phyloP scores from a whole-genome alignment of 2,329 filamentous ascomycete species.

The Fusarium kyushuense region DNA sequence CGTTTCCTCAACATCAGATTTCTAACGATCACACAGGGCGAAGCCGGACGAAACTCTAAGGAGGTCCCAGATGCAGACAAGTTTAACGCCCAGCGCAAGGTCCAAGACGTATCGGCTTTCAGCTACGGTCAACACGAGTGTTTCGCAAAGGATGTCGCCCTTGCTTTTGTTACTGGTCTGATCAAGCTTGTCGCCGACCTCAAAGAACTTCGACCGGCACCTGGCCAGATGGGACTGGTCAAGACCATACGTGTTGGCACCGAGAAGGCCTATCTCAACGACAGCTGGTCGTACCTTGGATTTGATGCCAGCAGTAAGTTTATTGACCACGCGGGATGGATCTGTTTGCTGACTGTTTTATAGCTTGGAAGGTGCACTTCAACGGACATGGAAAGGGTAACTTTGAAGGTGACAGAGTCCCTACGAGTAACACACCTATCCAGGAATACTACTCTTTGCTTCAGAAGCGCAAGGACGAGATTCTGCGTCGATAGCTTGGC shows the following conservation, averaged over 20 bases:
- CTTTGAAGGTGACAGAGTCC: conserved; percentile 50
- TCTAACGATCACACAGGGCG: conserved; percentile 49
- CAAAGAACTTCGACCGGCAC: conserved; percentile 59
- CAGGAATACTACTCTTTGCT: conserved; percentile 54
- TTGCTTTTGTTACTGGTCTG: conserved; percentile 57
- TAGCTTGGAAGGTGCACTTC: conserved; percentile 54
- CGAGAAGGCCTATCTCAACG: conserved; percentile 60
- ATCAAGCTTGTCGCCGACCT: conserved; percentile 58
- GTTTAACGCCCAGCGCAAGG: conserved; percentile 59
- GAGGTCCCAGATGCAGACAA: conserved; percentile 54
- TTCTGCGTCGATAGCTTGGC: conserved; percentile 16
- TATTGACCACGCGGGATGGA: accelerated
- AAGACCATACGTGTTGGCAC: conserved; percentile 58
- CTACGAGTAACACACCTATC: conserved; percentile 41
- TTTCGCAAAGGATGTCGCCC: conserved; percentile 56
- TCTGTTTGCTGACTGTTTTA: conserved; percentile 34
- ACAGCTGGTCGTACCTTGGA: conserved; percentile 61
- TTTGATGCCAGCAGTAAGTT: conserved; percentile 61
- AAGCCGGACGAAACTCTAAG: conserved; percentile 54
- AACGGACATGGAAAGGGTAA: conserved; percentile 53
- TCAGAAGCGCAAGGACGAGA: conserved; percentile 51
- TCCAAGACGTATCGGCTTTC: conserved; percentile 57
- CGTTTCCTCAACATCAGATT: accelerated
- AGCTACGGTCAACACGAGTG: conserved; percentile 63
- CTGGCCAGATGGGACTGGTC: conserved; percentile 59